Percentiles rank a stretch among this genome's conserved stretches.
phyloP scores from a whole-genome alignment of 2,329 filamentous ascomycete species.

The Sarocladiaceae sp. region DNA sequence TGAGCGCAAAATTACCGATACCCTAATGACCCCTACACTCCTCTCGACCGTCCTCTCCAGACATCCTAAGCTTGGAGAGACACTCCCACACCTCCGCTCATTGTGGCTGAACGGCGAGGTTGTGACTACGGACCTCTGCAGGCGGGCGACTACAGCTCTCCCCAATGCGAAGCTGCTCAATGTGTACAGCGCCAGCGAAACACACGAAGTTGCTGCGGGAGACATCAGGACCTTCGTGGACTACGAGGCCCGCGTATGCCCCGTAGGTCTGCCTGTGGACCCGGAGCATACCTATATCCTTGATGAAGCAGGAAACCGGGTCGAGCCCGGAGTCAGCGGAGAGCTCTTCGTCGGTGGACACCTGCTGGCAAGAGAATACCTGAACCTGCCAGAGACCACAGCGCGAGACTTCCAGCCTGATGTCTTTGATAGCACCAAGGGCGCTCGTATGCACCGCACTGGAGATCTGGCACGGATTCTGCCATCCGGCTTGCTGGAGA shows the following conservation, averaged over 20 bases:
- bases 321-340: slow-evolving; percentile 59
- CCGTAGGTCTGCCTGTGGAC: slow-evolving; percentile 68
- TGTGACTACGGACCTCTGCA: slow-evolving; percentile 71
- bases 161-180: slow-evolving; percentile 69
- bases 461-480: slow-evolving; percentile 67
- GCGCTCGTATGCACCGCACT: slow-evolving; percentile 69
- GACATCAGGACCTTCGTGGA: slow-evolving; percentile 67
- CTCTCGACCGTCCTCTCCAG: slow-evolving; percentile 69
- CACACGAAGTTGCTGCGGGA: slow-evolving; percentile 74
- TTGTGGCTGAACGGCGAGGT: slow-evolving; percentile 83
- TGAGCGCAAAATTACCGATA: slow-evolving; percentile 67
- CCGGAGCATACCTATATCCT: slow-evolving; percentile 68
- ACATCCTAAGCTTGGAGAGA: slow-evolving; percentile 59
- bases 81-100: slow-evolving; percentile 62
- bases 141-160: slow-evolving; percentile 62
- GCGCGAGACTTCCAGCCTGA: slow-evolving; percentile 67
- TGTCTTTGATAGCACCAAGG: slow-evolving; percentile 54
- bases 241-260: slow-evolving; percentile 61
- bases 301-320: slow-evolving; percentile 61
- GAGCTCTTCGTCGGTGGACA: slow-evolving; percentile 75
- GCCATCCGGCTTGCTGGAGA: slow-evolving; percentile 65
- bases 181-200: slow-evolving; percentile 79
- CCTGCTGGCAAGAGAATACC: slow-evolving; percentile 70
- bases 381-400: slow-evolving; percentile 76
- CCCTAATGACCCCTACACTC: slow-evolving; percentile 78